Conservation (phyloP, 2,329 filamentous ascomycete genomes). For the Cladosporium velox region DNA sequence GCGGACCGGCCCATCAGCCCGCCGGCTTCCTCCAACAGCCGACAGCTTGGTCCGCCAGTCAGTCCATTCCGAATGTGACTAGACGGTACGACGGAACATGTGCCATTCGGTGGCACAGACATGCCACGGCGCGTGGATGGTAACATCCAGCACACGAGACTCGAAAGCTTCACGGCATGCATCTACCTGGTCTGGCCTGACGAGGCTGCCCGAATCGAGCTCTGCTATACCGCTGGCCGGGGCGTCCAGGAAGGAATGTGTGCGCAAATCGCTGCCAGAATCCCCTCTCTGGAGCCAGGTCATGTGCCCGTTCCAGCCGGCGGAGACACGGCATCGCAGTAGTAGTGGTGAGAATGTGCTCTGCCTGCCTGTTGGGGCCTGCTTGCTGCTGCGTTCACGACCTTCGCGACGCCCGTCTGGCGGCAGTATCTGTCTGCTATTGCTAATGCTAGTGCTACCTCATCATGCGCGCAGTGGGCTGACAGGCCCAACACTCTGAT, state of each 20-base stretch:
- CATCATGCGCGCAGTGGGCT: constrained; percentile 7
- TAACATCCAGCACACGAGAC: constrained; percentile 2
- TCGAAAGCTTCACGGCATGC: constrained; percentile 10
- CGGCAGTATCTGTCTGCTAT: not conserved
- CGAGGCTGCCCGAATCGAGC: not conserved
- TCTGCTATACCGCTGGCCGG: not conserved
- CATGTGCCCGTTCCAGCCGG: not conserved
- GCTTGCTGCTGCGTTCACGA: not conserved
- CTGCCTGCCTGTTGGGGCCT: not conserved
- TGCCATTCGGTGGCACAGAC: constrained; percentile 12
- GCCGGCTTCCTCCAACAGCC: constrained; percentile 2
- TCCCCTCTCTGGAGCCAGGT: not conserved
- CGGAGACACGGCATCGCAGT: constrained; percentile 4
- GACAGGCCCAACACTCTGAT: constrained; percentile 12
- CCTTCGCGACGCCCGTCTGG: not conserved
- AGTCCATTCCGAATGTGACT: not conserved
- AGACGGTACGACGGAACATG: constrained; percentile 4
- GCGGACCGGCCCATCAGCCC: not conserved
- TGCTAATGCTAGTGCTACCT: not conserved
- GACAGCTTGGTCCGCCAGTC: not conserved
- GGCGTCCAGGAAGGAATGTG: not conserved
- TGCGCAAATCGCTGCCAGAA: not conserved
- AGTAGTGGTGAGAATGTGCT: not conserved
- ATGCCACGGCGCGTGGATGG: constrained; percentile 13
- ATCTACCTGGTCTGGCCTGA: not conserved